These are phyloP conservation scores for Emmonsiellopsis sp. DNA, from an alignment of 2,329 filamentous ascomycete species.

Conservation along the genomic window DNA sequence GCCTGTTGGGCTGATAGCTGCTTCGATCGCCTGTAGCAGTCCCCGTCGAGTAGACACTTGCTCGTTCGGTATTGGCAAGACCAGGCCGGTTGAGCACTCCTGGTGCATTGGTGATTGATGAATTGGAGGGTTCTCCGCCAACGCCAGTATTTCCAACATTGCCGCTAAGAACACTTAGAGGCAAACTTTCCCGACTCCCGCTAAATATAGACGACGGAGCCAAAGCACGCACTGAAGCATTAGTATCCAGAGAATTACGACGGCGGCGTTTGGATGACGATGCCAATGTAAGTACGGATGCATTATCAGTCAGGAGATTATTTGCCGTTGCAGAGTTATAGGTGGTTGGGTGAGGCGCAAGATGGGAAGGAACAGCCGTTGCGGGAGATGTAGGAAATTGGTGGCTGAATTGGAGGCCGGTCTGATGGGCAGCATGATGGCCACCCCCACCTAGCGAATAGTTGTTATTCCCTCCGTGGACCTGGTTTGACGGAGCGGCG, in stretches of 20 bases:
- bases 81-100: slow-evolving; percentile 40
- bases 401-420: slow-evolving; percentile 46
- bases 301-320: slow-evolving; percentile 56
- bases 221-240: slow-evolving; percentile 57
- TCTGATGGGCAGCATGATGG: slow-evolving; percentile 26
- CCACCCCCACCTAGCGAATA: slow-evolving; percentile 15
- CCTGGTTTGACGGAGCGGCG: slow-evolving; percentile 43
- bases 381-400: slow-evolving; percentile 52
- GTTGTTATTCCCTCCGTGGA: slow-evolving; percentile 18
- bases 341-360: slow-evolving; percentile 46
- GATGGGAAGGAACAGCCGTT: slow-evolving; percentile 53
- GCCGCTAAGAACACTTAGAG: slow-evolving; percentile 52
- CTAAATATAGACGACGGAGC: slow-evolving; percentile 57
- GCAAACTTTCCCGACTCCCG: slow-evolving; percentile 55
- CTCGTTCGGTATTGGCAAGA: slow-evolving; percentile 49
- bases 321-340: slow-evolving; percentile 55
- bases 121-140: slow-evolving; percentile 29
- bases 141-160: slow-evolving; percentile 26
- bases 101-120: slow-evolving; percentile 30
- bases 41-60: slow-evolving; percentile 58
- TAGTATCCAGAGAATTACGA: slow-evolving; percentile 55
- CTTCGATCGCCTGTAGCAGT: slow-evolving; percentile 66
- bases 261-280: slow-evolving; percentile 56
- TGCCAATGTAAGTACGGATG: slow-evolving; percentile 56
- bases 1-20: slow-evolving; percentile 61